phyloP scores from a whole-genome alignment of 192 early-diverging fungal genomes.

The Dissophora ornata region DNA sequence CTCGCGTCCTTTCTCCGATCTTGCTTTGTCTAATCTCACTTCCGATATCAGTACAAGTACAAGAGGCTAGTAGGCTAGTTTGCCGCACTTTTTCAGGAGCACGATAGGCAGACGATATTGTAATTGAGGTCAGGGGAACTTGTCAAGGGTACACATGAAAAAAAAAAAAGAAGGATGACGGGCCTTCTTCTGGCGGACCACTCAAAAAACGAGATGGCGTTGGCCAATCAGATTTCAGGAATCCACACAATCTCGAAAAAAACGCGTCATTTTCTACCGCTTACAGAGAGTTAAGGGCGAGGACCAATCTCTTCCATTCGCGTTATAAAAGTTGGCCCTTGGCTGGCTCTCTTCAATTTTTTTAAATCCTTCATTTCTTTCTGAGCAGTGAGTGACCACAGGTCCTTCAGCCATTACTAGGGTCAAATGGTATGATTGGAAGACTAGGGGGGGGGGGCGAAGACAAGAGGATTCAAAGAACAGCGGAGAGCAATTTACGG shows the following conservation, averaged over 20 bases:
- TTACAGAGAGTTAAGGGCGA: not conserved
- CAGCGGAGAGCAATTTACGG: too few relatives aligned
- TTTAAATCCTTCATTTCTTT: too few relatives aligned
- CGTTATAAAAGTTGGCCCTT: too few relatives aligned
- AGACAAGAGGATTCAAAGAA: too few relatives aligned
- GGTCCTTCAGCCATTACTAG: too few relatives aligned
- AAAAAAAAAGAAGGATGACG: not conserved
- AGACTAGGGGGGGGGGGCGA: too few relatives aligned
- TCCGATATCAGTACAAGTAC: not conserved
- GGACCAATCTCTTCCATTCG: not conserved
- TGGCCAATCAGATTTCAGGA: constrained; percentile 15
- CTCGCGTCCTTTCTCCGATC: too few relatives aligned
- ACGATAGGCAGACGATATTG: too few relatives aligned
- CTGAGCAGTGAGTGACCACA: too few relatives aligned
- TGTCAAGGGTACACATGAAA: not conserved
- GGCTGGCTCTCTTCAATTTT: not conserved
- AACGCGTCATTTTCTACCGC: constrained; percentile 18
- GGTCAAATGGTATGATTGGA: too few relatives aligned
- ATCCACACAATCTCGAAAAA: not conserved
- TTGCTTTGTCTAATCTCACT: not conserved
- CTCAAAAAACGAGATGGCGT: constrained; percentile 12
- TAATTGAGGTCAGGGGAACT: constrained; percentile 20
- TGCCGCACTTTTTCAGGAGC: constrained; percentile 22
- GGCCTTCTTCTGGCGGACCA: too few relatives aligned
- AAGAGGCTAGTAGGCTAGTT: constrained; percentile 1